Evolutionary conservation across 2,329 filamentous ascomycete genomes (phyloP).

Genomic region (Botrytis sinoallii): DNA sequence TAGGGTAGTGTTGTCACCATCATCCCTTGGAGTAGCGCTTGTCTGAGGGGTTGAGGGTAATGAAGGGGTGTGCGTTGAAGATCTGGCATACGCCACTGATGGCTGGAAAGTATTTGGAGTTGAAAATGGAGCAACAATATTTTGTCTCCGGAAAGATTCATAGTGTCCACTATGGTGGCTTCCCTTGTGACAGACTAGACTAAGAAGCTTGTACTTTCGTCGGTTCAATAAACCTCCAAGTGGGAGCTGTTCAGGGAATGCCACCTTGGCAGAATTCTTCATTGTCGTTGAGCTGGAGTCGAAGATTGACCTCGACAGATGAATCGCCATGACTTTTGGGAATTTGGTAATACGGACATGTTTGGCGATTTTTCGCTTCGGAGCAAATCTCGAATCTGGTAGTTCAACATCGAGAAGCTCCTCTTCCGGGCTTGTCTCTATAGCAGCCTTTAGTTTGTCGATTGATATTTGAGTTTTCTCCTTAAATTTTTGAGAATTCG

Average conservation of each 20-base stretch:
- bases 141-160: slow-evolving; percentile 89
- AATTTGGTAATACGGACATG: slow-evolving; percentile 85
- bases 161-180: slow-evolving; percentile 97
- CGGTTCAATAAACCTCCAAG: slow-evolving; percentile 76
- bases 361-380: slow-evolving; percentile 79
- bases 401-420: slow-evolving; percentile 69
- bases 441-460: slow-evolving; percentile 61
- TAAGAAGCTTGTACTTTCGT: slow-evolving; percentile 79
- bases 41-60: slow-evolving; percentile 37
- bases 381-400: slow-evolving; percentile 70
- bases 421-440: slow-evolving; percentile 79
- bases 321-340: slow-evolving; percentile 85
- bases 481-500: slow-evolving; percentile 51
- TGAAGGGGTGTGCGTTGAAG: slow-evolving; percentile 30
- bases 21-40: slow-evolving; percentile 33
- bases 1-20: slow-evolving; percentile 27
- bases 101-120: slow-evolving; percentile 77
- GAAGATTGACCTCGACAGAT: slow-evolving; percentile 91
- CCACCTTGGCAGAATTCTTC: slow-evolving; percentile 92
- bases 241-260: slow-evolving; percentile 82
- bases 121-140: slow-evolving; percentile 73
- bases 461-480: slow-evolving; percentile 56
- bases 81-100: slow-evolving; percentile 60
- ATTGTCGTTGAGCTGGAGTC: slow-evolving; percentile 68
- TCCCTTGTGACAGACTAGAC: slow-evolving; percentile 89